phyloP scores from a whole-genome alignment of 306 rosid genomes.

The Arachis stenosperma region DNA sequence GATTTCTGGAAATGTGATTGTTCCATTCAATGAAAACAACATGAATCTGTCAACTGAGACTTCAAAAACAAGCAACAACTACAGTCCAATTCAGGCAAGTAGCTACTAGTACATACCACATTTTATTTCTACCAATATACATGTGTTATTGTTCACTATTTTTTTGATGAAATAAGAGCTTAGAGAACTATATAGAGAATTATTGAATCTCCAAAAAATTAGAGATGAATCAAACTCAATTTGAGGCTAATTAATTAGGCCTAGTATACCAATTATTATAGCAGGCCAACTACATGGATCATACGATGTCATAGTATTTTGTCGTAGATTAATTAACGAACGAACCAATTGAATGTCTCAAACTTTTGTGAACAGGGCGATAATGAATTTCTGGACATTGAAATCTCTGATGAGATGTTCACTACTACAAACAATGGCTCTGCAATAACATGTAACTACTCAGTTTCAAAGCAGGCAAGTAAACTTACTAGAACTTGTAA shows the following conservation, averaged over 20 bases:
- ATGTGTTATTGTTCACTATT: no score
- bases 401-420: background rate
- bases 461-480: constrained; percentile 8
- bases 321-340: background rate
- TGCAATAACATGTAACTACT: background rate
- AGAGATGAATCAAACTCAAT: no score
- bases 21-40: background rate
- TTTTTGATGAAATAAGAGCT: no score
- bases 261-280: no score
- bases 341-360: background rate
- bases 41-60: background rate
- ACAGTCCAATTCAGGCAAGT: constrained; percentile 27
- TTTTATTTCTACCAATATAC: background rate
- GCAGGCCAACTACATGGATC: no score
- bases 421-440: background rate
- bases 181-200: no score
- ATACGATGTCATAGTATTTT: no score
- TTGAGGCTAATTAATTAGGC: no score
- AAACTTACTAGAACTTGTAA: background rate
- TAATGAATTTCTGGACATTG: background rate
- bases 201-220: no score
- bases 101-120: background rate
- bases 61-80: background rate
- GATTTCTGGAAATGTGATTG: background rate
- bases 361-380: background rate